Evolutionary conservation across 2,329 filamentous ascomycete species (phyloP), one percentile per base, ranked within the genome.

Genomic region (Claviceps capensis): DNA sequence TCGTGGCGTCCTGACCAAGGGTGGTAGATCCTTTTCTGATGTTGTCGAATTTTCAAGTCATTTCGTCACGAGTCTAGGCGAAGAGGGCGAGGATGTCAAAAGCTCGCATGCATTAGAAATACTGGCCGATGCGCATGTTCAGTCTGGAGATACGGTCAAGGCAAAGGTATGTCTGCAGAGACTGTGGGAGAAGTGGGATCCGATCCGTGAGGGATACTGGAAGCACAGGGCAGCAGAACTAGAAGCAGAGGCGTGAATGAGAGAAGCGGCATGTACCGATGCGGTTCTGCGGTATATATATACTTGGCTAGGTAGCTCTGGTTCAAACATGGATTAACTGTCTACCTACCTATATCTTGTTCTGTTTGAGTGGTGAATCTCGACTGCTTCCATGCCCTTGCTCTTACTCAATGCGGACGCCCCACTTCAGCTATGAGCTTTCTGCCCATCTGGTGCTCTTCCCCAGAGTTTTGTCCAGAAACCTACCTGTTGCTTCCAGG

Each of bases 161-260:
- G 89, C 89, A 1, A 79, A 74, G 51, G 68, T 81, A 62, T 88
- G 85, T 55, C 68, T 96, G 61, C 77, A 78, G 53, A 71, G 94
- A 55, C 67, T 98, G 62, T 85, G 81, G 47, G 82, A 85, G 62
- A 90, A 83, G 72, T 98, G 89, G 77, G 93, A 98, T 74, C 88
- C 87, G 6, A 85, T 98, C 54, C 76, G 93, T 53, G 83, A 82
- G 57, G 91, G 90, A 57, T 98, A 96, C 69, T 98, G 93, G 93
- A 83, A 86, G 61, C 95, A 70, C 48, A 61, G 68, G 30, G 59
- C 62, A 16, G 50, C 48, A 2, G 51, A 53, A 45, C 34, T 54
- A n/a, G 50, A 36, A 17, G 42, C 47, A 30, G 34, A 23, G 40
- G 47, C 37, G 13, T 47, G 14, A 47, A 34, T 34, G 8, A 34